Evolutionary conservation across 2,329 filamentous ascomycete species (phyloP).

Genomic region (Scorias spongiosa): DNA sequence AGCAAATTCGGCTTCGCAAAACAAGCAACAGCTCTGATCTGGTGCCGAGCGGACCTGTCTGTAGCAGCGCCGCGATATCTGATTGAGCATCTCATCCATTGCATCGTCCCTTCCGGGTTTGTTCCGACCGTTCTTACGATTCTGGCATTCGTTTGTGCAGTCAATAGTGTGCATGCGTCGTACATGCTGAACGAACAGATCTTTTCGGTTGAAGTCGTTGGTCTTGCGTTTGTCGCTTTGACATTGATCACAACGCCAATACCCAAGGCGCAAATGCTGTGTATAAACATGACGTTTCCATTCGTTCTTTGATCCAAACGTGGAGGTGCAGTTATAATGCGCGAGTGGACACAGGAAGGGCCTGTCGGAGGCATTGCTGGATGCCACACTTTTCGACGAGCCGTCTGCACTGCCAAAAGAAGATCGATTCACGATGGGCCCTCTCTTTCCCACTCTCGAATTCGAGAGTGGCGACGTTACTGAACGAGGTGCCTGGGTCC

Average conservation of each 20-base stretch:
- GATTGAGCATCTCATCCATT: conserved; percentile 20
- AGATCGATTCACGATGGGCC: conserved; percentile 3
- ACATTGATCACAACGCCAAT: conserved; percentile 62
- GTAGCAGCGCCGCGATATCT: conserved; percentile 46
- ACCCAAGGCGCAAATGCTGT: conserved; percentile 60
- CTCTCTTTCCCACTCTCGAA: conserved; percentile 7
- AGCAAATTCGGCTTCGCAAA: conserved; percentile 48
- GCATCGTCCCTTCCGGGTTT: conserved; percentile 3
- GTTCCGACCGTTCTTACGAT: conserved; percentile 1
- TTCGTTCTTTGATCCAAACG: conserved; percentile 75
- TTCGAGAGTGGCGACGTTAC: conserved; percentile 1
- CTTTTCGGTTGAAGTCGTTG: conserved; percentile 78
- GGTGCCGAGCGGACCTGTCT: conserved; percentile 49
- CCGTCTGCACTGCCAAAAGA: conserved; percentile 3
- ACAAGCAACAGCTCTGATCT: conserved; percentile 43
- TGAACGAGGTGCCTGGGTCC: conserved; percentile 4
- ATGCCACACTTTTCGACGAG: not conserved
- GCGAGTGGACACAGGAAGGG: conserved; percentile 64
- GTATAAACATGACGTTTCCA: conserved; percentile 83
- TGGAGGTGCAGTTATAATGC: conserved; percentile 57
- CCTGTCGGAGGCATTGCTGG: not conserved
- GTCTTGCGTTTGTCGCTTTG: conserved; percentile 16
- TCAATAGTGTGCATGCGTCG: conserved; percentile 64
- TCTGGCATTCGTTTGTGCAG: conserved; percentile 1
- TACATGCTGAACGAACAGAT: conserved; percentile 78